Base-by-base conservation (phyloP, 1,284 basidiomycete genomes). In the Sutorius eximius region DNA sequence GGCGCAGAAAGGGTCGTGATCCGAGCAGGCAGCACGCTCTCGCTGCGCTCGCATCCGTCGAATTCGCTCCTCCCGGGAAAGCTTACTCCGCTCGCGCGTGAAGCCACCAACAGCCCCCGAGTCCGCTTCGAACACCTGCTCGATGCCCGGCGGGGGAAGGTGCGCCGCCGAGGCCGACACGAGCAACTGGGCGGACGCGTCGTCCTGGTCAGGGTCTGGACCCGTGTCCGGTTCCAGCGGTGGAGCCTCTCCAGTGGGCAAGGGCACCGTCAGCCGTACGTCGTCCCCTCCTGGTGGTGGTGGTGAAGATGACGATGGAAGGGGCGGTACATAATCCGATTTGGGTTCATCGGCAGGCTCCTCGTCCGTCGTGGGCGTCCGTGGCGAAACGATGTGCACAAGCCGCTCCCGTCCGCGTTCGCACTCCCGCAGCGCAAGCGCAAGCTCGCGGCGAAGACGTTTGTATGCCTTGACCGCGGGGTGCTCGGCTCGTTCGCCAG, bases 61-160 rank as follows among this genome's bases (percentile, higher is more conserved):
- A 51, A 91, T 89, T 29, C 89, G 79, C 65, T 91, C 88, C 60
- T 88, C 87, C 48, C 89, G 75, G 44, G 82, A 80, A 51, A 91
- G 63, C 69, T 78, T 87, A 15, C 83, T 82, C 53, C 81, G 77
- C 62, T 83, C 82, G 29, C 86, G 73, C 44, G 69, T 66, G 59
- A 81, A 85, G 22, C 61, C 53, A 1, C 67, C 72, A 0, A 65
- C 70, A 40, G 54, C 64, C 1, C 72, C 78, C 5, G 82, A 71
- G 5, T 89, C 86, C 4, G 81, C 82, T 65, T 91, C 89, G 62
- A 83, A 92, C 20, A 92, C 87, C 64, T 89, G 87, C 61, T 91
- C 89, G 43, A 82, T 77, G 8, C 87, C 87, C 0, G 77, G 79
- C 7, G 80, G 78, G 0, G 83, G 82, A 1, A 87, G 71, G 56